Evolutionary conservation across 2,329 filamentous ascomycete genomes (phyloP).

Genomic region (Coccinonectria pachysandricola): DNA sequence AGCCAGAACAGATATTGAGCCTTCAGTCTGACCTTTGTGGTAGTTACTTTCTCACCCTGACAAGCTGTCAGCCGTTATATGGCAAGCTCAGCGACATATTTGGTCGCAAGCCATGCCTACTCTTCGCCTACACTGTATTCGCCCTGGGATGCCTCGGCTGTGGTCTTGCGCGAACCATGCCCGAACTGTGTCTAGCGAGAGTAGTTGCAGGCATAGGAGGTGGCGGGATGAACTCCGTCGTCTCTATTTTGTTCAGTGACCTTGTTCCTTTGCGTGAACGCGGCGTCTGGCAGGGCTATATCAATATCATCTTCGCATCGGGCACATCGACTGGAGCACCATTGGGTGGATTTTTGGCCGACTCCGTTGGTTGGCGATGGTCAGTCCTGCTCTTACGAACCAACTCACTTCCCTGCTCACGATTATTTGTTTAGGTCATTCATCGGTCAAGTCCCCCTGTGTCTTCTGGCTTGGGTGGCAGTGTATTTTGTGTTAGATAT

Average conservation of each 20-base stretch:
- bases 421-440: slow-evolving; percentile 62
- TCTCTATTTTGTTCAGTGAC: slow-evolving; percentile 57
- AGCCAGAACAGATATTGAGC: too few species aligned
- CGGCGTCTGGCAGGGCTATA: slow-evolving; percentile 61
- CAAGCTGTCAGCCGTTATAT: slow-evolving; percentile 65
- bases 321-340: slow-evolving; percentile 63
- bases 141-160: slow-evolving; percentile 54
- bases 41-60: slow-evolving; percentile 63
- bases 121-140: slow-evolving; percentile 56
- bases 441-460: slow-evolving; percentile 58
- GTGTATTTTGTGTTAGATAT: slow-evolving; percentile 54
- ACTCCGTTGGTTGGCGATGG: slow-evolving; percentile 68
- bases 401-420: too few species aligned
- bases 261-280: slow-evolving; percentile 58
- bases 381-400: too few species aligned
- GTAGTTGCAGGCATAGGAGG: slow-evolving; percentile 48
- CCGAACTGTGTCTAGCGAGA: slow-evolving; percentile 55
- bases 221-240: slow-evolving; percentile 61
- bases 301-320: slow-evolving; percentile 61
- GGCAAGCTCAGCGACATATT: slow-evolving; percentile 64
- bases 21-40: too few species aligned
- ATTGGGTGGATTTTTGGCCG: slow-evolving; percentile 60
- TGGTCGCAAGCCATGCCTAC: slow-evolving; percentile 53
- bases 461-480: slow-evolving; percentile 51
- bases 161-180: slow-evolving; percentile 52